Evolutionary conservation across 2,329 filamentous ascomycete species (phyloP), one percentile per base, ranked within the genome.

Genomic region (Alternaria brassicicola): DNA sequence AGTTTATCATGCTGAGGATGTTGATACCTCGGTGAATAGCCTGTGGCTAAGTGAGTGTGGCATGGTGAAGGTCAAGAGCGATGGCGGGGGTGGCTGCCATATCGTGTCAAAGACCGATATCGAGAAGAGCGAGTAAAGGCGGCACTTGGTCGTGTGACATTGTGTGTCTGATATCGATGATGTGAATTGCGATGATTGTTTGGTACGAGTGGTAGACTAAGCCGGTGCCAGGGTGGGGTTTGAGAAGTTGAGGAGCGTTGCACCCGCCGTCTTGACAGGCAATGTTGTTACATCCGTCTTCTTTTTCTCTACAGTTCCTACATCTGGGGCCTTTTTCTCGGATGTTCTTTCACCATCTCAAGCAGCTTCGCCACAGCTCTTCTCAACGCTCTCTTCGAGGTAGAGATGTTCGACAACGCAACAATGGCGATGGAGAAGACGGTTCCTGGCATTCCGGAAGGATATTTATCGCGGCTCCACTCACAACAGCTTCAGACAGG

Each of bases 31-130:
- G 9, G 46, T 59, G 6, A 52, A 62, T n/a, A 64, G 62, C 43
- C 33, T 26, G 21, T 64, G 53, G 53, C 35, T 66, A 31, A 46
- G 35, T 17, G 62, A 64, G 49, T 66, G 63, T 17, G 62, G 59
- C 6, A 61, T 66, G 62, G 59, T 64, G n/a, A 59, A 36, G 9
- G 63, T 66, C 3, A 57, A 49, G 46, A 56, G 52, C 31, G 55
- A 50, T 3, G 45, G 38, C 35, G n/a, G 17, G 5, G 63, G 62
- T 2, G 56, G 63, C 1, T 66, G 57, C 31, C 54, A 58, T 25
- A 60, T 66, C 28, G 59, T 65, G 36, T 33, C 59, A 15, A 61
- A 56, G 51, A 59, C 41, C 9, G 45, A 39, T 19, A 41, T 65
- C 15, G 25, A 45, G 43, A 61, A 57, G 50, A 35, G 45, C 4